Evolutionary conservation across 2,329 filamentous ascomycete genomes (phyloP).

Genomic region (Botryosphaeria dothidea): DNA sequence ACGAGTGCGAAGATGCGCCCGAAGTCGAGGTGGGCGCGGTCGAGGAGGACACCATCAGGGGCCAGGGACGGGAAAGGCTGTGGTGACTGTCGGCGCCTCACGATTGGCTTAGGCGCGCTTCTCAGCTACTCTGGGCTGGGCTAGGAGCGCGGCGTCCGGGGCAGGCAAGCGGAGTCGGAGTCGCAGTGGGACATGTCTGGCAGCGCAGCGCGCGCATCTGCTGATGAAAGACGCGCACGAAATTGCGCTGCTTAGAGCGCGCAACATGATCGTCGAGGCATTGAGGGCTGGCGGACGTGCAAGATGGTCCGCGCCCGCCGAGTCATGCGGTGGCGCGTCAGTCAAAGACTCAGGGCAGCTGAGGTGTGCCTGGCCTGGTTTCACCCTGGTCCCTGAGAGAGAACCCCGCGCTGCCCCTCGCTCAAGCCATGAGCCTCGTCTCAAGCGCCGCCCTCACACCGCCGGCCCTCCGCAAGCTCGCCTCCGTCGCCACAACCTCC

Average conservation of each 20-base stretch:
- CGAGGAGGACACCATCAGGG: slow-evolving; percentile 18
- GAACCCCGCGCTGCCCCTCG: slow-evolving; percentile 3
- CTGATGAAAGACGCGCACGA: slow-evolving; percentile 8
- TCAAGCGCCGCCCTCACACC: not conserved
- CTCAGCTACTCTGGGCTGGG: not conserved
- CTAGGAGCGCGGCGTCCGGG: slow-evolving; percentile 6
- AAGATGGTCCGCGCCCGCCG: not conserved
- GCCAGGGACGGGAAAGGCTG: slow-evolving; percentile 12
- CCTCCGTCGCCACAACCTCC: slow-evolving; percentile 10
- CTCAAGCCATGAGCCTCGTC: not conserved
- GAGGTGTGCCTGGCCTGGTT: not conserved
- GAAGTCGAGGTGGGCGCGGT: slow-evolving; percentile 3
- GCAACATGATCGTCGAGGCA: slow-evolving; percentile 8
- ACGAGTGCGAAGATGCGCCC: slow-evolving; percentile 2
- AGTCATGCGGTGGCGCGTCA: no score
- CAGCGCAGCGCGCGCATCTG: not conserved
- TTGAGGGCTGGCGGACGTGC: slow-evolving; percentile 8
- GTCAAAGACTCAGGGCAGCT: no score
- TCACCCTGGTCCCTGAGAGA: not conserved
- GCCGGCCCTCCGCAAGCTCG: not conserved
- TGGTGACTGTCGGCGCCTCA: not conserved
- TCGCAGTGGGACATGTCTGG: slow-evolving; percentile 7
- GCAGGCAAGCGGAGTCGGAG: slow-evolving; percentile 5
- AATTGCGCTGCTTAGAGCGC: not conserved
- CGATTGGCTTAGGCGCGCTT: slow-evolving; percentile 9